Conservation (phyloP, 768 basidiomycete species). For the Termitomyces sp. region DNA sequence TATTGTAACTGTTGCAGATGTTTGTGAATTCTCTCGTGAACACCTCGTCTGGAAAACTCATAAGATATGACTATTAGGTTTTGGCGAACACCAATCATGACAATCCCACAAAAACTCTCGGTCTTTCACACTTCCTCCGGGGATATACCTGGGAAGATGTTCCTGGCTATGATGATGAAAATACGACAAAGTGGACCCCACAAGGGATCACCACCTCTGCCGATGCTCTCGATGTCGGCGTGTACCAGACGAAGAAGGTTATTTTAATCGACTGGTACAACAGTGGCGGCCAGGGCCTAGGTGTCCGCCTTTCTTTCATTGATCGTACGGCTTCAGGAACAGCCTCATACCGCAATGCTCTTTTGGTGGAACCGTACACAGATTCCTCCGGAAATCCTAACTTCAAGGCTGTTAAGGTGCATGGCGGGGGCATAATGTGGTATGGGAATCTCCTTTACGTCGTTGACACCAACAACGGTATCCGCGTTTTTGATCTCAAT, state of each 20-base stretch:
- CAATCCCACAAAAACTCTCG: constrained; percentile 5
- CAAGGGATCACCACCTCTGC: constrained; percentile 14
- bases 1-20: constrained; percentile 6
- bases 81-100: constrained; percentile 8
- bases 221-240: constrained; percentile 8
- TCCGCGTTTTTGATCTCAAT: constrained; percentile 9
- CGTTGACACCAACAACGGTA: constrained; percentile 11
- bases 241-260: constrained; percentile 10
- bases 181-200: constrained; percentile 11
- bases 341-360: constrained; percentile 7
- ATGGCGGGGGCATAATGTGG: constrained; percentile 12
- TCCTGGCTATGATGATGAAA: constrained; percentile 8
- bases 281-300: constrained; percentile 2
- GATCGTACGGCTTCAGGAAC: constrained; percentile 5
- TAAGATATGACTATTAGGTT: not conserved
- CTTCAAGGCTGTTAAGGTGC: constrained; percentile 8
- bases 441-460: constrained; percentile 9
- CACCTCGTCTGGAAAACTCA: not conserved
- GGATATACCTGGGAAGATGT: constrained; percentile 12
- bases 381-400: constrained; percentile 6
- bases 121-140: constrained; percentile 4
- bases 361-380: constrained; percentile 10
- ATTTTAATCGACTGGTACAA: constrained; percentile 12
- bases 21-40: not conserved
- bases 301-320: constrained; percentile 12